Evolutionary conservation across 2,329 filamentous ascomycete species (phyloP), one percentile per base, ranked within the genome.

Genomic region (Basipetospora sp.): DNA sequence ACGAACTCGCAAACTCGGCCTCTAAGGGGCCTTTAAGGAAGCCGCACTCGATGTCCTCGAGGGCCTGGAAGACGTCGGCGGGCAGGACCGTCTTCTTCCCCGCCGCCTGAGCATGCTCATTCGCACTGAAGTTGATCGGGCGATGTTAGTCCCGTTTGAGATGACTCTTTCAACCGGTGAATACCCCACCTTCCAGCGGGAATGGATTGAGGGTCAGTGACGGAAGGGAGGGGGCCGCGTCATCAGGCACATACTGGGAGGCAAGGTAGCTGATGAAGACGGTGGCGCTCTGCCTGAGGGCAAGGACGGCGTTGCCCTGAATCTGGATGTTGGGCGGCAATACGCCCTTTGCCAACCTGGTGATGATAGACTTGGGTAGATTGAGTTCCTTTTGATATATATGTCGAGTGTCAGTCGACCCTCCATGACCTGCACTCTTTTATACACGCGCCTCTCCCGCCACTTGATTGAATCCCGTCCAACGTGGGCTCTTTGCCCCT

Each of bases 261-360:
- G 80, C 77, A 22, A 90, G 63, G 54, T 87, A 83, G 58, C 74
- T 88, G 48, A 90, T 79, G 51, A 90, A 90, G 1, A 90, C 77
- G 1, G 80, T 87, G 6, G 83, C 79, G 56, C 80, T 81, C 59
- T 87, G 87, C 46, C 74, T 80, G 62, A 90, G 69, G 8, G 82
- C 83, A 36, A 84, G 59, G 39, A 87, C 71, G 30, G 83, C 83
- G 60, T 86, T 85, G 50, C 77, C 82, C 54, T 88, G 81, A 34
- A 88, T 82, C 57, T 85, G 80, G 4, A 82, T 87, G 53, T 86
- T 86, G 5, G 80, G 68, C 1, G 83, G 82, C 4, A 90, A 63
- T 5, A 84, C 80, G 29, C 80, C 79, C 60, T 88, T 88, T 29
- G 81, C 80, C 25, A 90, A 67, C 38, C 82, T 69, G 38, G 80